Conservation (phyloP, 2,329 filamentous ascomycete genomes). For the Nothophoma quercina region DNA sequence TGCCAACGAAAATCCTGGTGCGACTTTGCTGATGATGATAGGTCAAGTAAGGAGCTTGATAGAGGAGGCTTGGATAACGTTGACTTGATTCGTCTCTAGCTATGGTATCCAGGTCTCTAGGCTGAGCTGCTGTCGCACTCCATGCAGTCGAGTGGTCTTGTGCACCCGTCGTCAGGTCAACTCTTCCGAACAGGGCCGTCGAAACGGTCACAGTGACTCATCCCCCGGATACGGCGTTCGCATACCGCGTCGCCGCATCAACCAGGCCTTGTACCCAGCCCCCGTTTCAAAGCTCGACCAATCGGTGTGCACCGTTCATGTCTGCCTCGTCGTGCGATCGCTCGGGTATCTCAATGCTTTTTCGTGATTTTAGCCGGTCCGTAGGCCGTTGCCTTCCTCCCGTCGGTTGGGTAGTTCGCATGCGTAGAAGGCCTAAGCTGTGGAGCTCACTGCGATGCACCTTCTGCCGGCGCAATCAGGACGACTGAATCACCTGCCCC, state of each 20-base stretch:
- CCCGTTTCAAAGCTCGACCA: slow-evolving; percentile 4
- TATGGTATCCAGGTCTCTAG: not conserved
- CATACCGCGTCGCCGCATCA: slow-evolving; percentile 13
- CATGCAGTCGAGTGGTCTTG: not conserved
- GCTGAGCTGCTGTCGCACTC: not conserved
- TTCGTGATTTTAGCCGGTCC: slow-evolving; percentile 1
- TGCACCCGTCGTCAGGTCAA: slow-evolving; percentile 11
- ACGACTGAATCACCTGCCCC: slow-evolving; percentile 58
- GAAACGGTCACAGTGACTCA: slow-evolving; percentile 9
- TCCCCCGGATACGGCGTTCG: slow-evolving; percentile 5
- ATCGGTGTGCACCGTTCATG: not conserved
- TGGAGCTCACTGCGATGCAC: slow-evolving; percentile 35
- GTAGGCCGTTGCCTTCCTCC: slow-evolving; percentile 2
- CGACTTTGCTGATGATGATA: too few species aligned
- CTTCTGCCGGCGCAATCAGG: slow-evolving; percentile 54
- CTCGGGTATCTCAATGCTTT: slow-evolving; percentile 34
- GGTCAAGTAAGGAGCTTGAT: not conserved
- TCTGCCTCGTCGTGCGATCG: slow-evolving; percentile 7
- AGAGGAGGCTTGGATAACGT: not conserved
- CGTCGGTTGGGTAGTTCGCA: slow-evolving; percentile 9
- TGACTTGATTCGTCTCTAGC: not conserved
- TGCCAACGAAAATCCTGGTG: not conserved
- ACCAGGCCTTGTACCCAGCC: slow-evolving; percentile 3
- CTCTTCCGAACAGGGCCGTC: not conserved
- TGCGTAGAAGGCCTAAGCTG: slow-evolving; percentile 9